These are phyloP conservation scores for Liquidambar formosana DNA, from an alignment of 164 flowering plant species.

Conservation along the genomic window DNA sequence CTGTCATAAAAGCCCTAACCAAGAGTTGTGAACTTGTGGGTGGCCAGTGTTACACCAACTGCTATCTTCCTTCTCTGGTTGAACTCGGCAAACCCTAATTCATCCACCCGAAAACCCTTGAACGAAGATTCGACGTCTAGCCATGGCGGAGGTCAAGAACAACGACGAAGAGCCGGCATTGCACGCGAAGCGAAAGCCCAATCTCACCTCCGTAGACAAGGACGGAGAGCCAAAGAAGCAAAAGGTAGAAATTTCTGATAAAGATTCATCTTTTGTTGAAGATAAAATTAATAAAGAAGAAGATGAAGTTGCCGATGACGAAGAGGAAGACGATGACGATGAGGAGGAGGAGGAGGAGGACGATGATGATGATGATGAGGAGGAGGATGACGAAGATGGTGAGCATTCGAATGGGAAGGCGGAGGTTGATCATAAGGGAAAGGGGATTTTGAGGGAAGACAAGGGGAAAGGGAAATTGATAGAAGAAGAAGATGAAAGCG, in stretches of 20 bases:
- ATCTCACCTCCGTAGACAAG: conserved; percentile 13
- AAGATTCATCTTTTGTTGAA: conserved; percentile 4
- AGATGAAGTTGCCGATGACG: not conserved
- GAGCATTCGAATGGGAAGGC: conserved; percentile 28
- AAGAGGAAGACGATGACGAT: conserved; percentile 18
- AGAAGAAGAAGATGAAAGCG: conserved; percentile 41
- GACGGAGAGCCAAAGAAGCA: conserved; percentile 38
- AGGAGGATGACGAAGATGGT: conserved; percentile 24
- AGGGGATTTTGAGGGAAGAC: conserved; percentile 47
- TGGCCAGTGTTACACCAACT: no score
- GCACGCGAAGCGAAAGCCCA: conserved; percentile 50
- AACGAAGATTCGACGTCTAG: not conserved
- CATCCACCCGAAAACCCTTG: no score
- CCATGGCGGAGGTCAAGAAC: conserved; percentile 48
- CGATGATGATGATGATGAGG: conserved; percentile 23
- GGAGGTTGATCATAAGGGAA: conserved; percentile 52
- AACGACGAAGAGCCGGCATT: conserved; percentile 30
- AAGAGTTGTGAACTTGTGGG: no score
- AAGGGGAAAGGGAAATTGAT: conserved; percentile 69
- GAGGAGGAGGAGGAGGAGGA: conserved; percentile 13
- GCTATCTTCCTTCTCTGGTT: no score
- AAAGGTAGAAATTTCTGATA: conserved; percentile 23
- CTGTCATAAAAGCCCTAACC: no score
- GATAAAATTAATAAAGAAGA: not conserved
- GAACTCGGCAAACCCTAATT: no score